These are phyloP conservation scores for Phytophthora aleatoria DNA, from an alignment of 352 stramenopile species.

Conservation along the genomic window DNA sequence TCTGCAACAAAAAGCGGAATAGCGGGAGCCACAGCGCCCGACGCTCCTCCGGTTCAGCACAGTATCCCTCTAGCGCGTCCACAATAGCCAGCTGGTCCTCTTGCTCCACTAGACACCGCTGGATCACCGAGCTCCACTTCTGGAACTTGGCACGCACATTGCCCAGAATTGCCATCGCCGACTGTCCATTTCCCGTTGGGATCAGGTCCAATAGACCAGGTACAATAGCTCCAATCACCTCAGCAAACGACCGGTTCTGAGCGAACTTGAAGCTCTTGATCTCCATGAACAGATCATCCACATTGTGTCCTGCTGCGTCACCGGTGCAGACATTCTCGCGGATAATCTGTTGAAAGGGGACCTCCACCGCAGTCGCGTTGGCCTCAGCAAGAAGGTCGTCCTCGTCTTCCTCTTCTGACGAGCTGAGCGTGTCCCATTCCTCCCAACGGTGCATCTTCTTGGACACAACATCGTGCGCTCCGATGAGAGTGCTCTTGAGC, in stretches of 20 bases:
- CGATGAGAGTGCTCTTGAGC: slow-evolving; percentile 75
- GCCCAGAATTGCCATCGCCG: slow-evolving; percentile 71
- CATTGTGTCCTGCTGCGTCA: slow-evolving; percentile 72
- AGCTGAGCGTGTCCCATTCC: slow-evolving; percentile 81
- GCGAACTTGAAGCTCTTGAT: slow-evolving; percentile 95
- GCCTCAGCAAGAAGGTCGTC: slow-evolving; percentile 58
- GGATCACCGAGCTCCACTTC: slow-evolving; percentile 91
- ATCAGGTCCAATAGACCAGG: slow-evolving; percentile 75
- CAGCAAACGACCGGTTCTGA: slow-evolving; percentile 88
- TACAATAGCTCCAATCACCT: slow-evolving; percentile 80
- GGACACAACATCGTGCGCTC: slow-evolving; percentile 61
- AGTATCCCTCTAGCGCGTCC: slow-evolving; percentile 64
- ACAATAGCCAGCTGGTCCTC: slow-evolving; percentile 73
- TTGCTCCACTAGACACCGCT: slow-evolving; percentile 88
- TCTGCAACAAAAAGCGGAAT: slow-evolving; percentile 95
- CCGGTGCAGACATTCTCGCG: slow-evolving; percentile 83
- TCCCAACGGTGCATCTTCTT: slow-evolving; percentile 67
- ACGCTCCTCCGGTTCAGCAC: slow-evolving; percentile 44
- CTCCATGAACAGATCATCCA: slow-evolving; percentile 93
- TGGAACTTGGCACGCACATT: slow-evolving; percentile 85
- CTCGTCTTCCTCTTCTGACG: slow-evolving; percentile 80
- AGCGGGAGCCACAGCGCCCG: slow-evolving; percentile 67
- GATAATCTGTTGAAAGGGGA: slow-evolving; percentile 79
- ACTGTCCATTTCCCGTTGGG: slow-evolving; percentile 46
- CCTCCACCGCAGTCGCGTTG: slow-evolving; percentile 41